phyloP scores from a whole-genome alignment of 1,284 basidiomycete species.

The Violaceomyces palustris region DNA sequence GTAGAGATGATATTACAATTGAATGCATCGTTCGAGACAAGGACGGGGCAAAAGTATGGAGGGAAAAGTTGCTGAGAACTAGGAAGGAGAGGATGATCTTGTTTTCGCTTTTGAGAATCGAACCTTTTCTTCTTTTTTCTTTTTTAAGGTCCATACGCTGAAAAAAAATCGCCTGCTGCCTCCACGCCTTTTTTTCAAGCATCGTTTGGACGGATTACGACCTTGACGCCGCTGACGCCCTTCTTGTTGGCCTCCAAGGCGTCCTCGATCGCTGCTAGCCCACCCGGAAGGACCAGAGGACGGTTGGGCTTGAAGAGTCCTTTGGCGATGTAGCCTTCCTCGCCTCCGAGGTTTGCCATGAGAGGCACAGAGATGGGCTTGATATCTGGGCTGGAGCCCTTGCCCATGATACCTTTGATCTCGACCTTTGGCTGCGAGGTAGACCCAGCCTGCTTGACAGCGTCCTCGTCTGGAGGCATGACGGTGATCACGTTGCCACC shows the following conservation, averaged over 20 bases:
- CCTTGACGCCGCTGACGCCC: constrained; percentile 33
- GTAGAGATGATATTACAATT: too few relatives aligned
- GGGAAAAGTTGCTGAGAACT: too few relatives aligned
- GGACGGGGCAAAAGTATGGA: too few relatives aligned
- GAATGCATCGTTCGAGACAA: too few relatives aligned
- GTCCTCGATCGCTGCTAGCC: constrained; percentile 17
- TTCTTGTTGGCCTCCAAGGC: constrained; percentile 30
- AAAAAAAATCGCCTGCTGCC: too few relatives aligned
- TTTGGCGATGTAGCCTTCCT: constrained; percentile 26
- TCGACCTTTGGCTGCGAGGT: background rate
- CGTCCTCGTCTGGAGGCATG: constrained; percentile 10
- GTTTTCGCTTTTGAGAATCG: too few relatives aligned
- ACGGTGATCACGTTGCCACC: constrained; percentile 20
- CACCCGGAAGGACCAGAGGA: constrained; percentile 21
- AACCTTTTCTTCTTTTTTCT: too few relatives aligned
- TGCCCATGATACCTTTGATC: constrained; percentile 9
- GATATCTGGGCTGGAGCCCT: constrained; percentile 12
- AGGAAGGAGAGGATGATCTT: too few relatives aligned
- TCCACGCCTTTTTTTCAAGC: constrained; percentile 1
- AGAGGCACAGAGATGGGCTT: constrained; percentile 17
- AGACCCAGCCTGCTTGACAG: background rate
- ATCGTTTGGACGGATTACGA: constrained; percentile 25
- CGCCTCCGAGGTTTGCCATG: constrained; percentile 20
- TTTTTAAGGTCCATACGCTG: too few relatives aligned
- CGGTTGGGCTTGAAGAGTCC: constrained; percentile 24